Base-by-base conservation (phyloP, 2,329 filamentous ascomycete species). In the Pseudogymnoascus sp. region DNA sequence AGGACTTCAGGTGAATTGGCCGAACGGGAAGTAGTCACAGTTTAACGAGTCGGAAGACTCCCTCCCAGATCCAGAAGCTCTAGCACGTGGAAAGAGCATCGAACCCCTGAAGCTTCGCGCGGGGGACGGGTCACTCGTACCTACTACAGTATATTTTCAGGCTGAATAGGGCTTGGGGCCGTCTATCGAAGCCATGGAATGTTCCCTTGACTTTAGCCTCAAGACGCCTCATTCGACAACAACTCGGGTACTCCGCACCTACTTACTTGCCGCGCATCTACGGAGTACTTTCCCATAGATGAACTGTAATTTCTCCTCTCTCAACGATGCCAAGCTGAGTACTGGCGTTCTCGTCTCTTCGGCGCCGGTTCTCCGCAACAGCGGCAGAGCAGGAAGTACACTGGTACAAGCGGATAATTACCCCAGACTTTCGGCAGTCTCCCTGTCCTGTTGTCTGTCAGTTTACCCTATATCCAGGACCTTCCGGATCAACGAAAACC, bases 131-230 rank as follows among this genome's bases (percentile, higher is more conserved):
- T 14, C 16, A 35, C 2, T 56, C 50, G 50, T 35, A 35, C 50
- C 11, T 56, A 35, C 50, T 56, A n/a, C n/a, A n/a, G n/a, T n/a
- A 18, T 56, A 56, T 56, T 56, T 56, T 56, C 50, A 56, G 50
- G 50, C 50, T 56, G 50, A 56, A 56, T 56, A 33, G 50, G n/a
- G 50, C 11, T 33, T n/a, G 16, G 16, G 10, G 5, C 28, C 28
- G n/a, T 16, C 50, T 31, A 56, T 56, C n/a, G 50, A 56, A 56
- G 50, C 50, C 28, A 56, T 56, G 50, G 50, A 56, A 56, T 56
- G 16, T 56, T 56, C 50, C 28, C 3, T 56, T 33, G 50, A 56
- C 50, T 56, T 56, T 56, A 56, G 50, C 50, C 50, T 56, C 50
- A 56, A 56, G n/a, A 35, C 50, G 50, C 50, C 28, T 33, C 28